Evolutionary conservation across 345 rosid genomes (phyloP).

Genomic region (Citrus medica): DNA sequence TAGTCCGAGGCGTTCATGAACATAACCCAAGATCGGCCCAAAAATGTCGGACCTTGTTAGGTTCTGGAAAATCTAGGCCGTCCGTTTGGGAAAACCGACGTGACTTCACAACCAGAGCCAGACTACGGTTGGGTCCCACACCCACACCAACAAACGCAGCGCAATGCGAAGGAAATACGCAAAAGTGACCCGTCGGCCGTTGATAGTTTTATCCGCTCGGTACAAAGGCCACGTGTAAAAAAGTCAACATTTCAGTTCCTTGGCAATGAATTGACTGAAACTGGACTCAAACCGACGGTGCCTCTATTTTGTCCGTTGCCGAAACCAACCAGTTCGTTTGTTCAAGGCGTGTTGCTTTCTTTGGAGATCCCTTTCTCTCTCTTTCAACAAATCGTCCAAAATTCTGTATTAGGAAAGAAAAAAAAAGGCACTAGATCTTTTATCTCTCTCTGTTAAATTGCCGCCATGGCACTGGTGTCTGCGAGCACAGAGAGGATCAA

Average conservation of each 20-base stretch:
- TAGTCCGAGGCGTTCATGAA: too few relatives aligned
- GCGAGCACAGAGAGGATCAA: constrained; percentile 34
- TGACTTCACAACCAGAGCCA: neutral
- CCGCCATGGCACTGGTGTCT: constrained; percentile 46
- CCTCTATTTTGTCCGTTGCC: constrained; percentile 1
- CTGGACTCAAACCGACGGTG: neutral
- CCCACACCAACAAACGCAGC: neutral
- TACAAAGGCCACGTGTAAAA: constrained; percentile 18
- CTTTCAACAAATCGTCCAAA: neutral
- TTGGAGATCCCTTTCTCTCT: neutral
- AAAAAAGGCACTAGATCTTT: constrained; percentile 4
- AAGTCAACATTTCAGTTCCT: constrained; percentile 13
- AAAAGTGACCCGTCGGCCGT: neutral
- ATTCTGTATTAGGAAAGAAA: neutral
- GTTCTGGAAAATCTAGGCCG: neutral
- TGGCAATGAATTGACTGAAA: constrained; percentile 17
- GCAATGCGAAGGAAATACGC: neutral
- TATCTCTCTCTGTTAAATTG: neutral
- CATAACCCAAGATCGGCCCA: too few relatives aligned
- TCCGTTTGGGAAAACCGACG: neutral
- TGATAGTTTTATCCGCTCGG: neutral
- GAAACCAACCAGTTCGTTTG: neutral
- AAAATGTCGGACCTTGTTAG: too few relatives aligned
- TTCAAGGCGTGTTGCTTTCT: neutral
- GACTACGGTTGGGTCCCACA: too few relatives aligned